phyloP scores from a whole-genome alignment of 1,139 yeast genomes.

The Blastobotrys illinoisensis region DNA sequence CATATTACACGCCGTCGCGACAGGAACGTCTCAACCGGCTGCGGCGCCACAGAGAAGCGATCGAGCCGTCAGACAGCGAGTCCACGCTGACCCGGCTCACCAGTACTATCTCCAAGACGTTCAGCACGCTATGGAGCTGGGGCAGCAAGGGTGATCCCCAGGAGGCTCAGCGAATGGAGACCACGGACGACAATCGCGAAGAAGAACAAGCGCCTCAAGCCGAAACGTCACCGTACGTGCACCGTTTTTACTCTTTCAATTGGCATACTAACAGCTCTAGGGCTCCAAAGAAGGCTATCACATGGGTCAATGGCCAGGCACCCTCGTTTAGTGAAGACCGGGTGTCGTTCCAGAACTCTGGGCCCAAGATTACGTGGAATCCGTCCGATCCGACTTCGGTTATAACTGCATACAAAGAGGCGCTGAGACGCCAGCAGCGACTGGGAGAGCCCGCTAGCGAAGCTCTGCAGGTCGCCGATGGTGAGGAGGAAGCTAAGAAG shows the following conservation, averaged over 20 bases:
- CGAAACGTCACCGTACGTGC: slow-evolving; percentile 12
- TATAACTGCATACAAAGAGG: slow-evolving; percentile 13
- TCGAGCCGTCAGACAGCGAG: not conserved
- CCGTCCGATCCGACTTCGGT: slow-evolving; percentile 9
- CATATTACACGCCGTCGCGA: slow-evolving; percentile 6
- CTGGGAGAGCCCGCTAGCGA: not conserved
- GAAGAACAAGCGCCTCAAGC: slow-evolving; percentile 9
- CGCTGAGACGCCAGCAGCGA: slow-evolving; percentile 7
- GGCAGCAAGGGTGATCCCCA: slow-evolving; percentile 1
- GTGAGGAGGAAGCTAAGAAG: not conserved
- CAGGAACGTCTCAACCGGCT: slow-evolving; percentile 1
- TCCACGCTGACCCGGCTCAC: slow-evolving; percentile 1
- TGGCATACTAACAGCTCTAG: not conserved
- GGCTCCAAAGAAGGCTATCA: not conserved
- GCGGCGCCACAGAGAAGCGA: slow-evolving; percentile 4
- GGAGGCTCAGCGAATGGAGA: not conserved
- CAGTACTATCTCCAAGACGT: slow-evolving; percentile 1
- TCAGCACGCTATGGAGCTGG: slow-evolving; percentile 6
- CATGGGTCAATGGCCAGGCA: slow-evolving; percentile 8
- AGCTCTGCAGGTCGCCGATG: not conserved
- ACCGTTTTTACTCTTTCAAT: too few species aligned
- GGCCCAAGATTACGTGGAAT: slow-evolving; percentile 10
- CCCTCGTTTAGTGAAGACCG: slow-evolving; percentile 9
- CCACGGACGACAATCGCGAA: not conserved
- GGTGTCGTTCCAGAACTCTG: not conserved